A percentile compares a stretch with the other conserved stretches of the same genome.
Conservation (phyloP, 139 green algal species). For the Eudorina sp. region DNA sequence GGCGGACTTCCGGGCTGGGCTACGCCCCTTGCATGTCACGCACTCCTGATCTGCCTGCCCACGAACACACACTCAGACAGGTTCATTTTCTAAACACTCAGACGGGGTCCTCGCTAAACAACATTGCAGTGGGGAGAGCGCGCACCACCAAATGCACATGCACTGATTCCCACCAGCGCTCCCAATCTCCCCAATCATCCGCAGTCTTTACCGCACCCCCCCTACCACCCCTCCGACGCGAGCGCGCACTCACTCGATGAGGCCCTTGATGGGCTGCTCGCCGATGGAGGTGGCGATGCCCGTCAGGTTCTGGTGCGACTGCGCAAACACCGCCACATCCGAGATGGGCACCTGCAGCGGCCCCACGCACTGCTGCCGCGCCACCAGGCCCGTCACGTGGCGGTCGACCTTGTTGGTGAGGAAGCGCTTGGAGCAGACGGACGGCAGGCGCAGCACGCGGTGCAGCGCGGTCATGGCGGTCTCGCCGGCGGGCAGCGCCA, state of each 20-base stretch:
- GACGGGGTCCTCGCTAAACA: background rate
- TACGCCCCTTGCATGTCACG: too few species aligned
- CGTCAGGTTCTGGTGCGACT: constrained; percentile 82
- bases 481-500: constrained; percentile 74
- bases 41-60: too few species aligned
- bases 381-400: constrained; percentile 86
- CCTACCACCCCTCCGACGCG: too few species aligned
- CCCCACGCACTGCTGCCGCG: constrained; percentile 97
- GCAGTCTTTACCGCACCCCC: too few species aligned
- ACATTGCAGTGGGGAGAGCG: too few species aligned
- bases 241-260: constrained; percentile 76
- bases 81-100: too few species aligned
- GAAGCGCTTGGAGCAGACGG: constrained; percentile 97
- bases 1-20: background rate
- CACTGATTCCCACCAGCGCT: constrained; percentile 88
- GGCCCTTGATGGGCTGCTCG: constrained; percentile 96
- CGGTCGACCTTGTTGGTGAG: constrained; percentile 93
- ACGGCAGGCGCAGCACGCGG: constrained; percentile 90
- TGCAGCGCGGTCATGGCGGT: constrained; percentile 73
- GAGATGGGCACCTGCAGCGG: constrained; percentile 94
- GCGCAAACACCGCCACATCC: constrained; percentile 94
- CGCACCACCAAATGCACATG: background rate
- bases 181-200: constrained; percentile 94
- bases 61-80: too few species aligned
- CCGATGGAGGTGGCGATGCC: constrained; percentile 95